phyloP scores from a whole-genome alignment of 2,329 filamentous ascomycete genomes.

The Stachybotrys elegans region DNA sequence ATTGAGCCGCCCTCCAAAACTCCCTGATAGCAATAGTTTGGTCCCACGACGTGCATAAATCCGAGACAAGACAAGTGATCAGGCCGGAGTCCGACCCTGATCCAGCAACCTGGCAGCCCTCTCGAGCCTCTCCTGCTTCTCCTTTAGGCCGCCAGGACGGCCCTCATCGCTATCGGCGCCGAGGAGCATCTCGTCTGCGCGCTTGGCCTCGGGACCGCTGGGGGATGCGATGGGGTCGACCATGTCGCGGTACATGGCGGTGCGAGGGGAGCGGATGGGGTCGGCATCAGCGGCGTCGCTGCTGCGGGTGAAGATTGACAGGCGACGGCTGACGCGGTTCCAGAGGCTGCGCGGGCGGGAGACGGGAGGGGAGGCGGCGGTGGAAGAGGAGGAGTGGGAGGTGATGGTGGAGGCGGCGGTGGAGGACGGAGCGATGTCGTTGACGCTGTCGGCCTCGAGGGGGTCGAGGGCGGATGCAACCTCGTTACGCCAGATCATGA shows the following conservation, averaged over 20 bases:
- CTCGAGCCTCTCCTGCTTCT: conserved; percentile 33
- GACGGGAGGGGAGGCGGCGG: conserved; percentile 11
- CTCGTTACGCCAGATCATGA: conserved; percentile 47
- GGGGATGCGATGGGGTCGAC: conserved; percentile 3
- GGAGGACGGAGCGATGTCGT: conserved; percentile 24
- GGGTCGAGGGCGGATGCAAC: conserved; percentile 30
- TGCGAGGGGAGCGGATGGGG: conserved; percentile 16
- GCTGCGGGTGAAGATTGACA: conserved; percentile 17
- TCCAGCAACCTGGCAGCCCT: conserved; percentile 34
- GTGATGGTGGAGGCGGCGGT: conserved; percentile 24
- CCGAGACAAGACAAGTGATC: too few species aligned
- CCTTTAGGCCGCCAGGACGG: conserved; percentile 20
- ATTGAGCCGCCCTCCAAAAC: too few species aligned
- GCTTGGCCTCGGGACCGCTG: conserved; percentile 4
- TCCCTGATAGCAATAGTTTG: too few species aligned
- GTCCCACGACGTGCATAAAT: too few species aligned
- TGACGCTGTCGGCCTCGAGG: conserved; percentile 22
- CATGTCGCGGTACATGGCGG: conserved; percentile 30
- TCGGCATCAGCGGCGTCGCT: conserved; percentile 11
- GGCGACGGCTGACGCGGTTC: conserved; percentile 21
- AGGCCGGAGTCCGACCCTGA: too few species aligned
- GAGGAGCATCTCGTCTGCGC: conserved; percentile 5
- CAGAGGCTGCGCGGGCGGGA: conserved; percentile 16
- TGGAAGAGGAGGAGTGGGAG: conserved; percentile 24
- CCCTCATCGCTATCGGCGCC: conserved; percentile 17